Percentiles rank a stretch among this genome's conserved stretches.
Conservation (phyloP, 371 early-diverging fungal genomes). For the Cladochytrium tenue region DNA sequence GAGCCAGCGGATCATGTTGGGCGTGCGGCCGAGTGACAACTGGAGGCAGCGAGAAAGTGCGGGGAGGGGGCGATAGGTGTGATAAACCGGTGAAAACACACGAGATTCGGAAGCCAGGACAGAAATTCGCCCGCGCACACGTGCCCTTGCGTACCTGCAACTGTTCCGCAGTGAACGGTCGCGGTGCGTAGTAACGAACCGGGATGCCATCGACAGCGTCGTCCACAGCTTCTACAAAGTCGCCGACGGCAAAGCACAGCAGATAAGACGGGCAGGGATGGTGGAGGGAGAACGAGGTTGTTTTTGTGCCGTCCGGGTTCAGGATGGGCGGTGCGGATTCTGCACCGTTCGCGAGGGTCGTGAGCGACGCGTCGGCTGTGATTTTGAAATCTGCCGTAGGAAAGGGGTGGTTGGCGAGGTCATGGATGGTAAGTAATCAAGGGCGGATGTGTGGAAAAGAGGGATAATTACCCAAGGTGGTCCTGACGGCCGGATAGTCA, state of each 20-base stretch:
- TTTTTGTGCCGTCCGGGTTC: slow-evolving; percentile 31
- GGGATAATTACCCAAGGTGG: slow-evolving; percentile 30
- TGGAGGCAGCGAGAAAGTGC: neutral
- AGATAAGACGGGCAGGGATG: slow-evolving; percentile 49
- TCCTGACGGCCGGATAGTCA: slow-evolving; percentile 56
- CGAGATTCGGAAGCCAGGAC: neutral
- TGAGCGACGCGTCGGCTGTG: slow-evolving; percentile 45
- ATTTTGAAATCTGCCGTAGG: slow-evolving; percentile 35
- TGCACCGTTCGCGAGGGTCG: slow-evolving; percentile 55
- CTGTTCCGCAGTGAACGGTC: slow-evolving; percentile 35
- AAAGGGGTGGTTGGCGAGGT: no score
- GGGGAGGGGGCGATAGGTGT: neutral
- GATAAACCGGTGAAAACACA: neutral
- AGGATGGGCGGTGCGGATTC: slow-evolving; percentile 12
- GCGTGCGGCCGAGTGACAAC: slow-evolving; percentile 49
- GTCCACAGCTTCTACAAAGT: slow-evolving; percentile 49
- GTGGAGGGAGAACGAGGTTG: slow-evolving; percentile 50
- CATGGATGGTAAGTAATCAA: no score
- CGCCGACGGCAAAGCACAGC: slow-evolving; percentile 60
- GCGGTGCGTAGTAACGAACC: slow-evolving; percentile 51
- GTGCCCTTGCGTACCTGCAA: slow-evolving; percentile 23
- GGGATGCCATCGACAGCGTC: slow-evolving; percentile 50
- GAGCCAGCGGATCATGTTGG: slow-evolving; percentile 56
- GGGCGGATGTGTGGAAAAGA: no score
- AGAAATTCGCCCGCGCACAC: no score